Conservation (phyloP, 202 grass and related monocot species). For the Hordeum pubiflorum region DNA sequence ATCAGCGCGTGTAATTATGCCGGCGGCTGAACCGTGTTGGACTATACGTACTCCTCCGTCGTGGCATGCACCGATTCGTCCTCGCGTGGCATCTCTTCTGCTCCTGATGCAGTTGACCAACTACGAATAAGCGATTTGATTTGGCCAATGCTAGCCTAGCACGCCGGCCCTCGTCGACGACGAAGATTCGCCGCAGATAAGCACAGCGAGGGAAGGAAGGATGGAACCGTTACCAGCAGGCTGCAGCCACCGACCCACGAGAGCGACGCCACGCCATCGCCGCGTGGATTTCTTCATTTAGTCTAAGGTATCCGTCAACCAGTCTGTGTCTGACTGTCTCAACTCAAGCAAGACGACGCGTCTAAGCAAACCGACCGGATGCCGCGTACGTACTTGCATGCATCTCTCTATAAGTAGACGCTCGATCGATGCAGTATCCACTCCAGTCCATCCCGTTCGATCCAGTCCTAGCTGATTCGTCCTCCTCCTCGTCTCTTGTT, state of each 20-base stretch:
- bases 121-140: too few relatives aligned
- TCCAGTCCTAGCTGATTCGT: not conserved
- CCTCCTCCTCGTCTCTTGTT: not conserved
- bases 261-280: not conserved
- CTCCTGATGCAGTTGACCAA: not conserved
- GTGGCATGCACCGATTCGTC: too few relatives aligned
- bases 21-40: too few relatives aligned
- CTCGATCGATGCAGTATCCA: not conserved
- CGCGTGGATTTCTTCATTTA: not conserved
- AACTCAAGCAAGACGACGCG: not conserved
- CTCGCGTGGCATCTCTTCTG: not conserved
- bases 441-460: not conserved
- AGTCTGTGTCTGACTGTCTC: not conserved
- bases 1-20: not conserved
- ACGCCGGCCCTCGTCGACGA: not conserved
- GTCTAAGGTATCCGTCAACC: not conserved
- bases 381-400: not conserved
- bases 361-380: not conserved
- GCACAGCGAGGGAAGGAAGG: not conserved
- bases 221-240: not conserved
- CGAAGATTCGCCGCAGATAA: not conserved
- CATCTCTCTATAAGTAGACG: not conserved
- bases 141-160: too few relatives aligned
- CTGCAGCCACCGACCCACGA: not conserved
- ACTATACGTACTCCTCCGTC: too few relatives aligned